A percentile compares a stretch with the other conserved stretches of the same genome.
Conservation (phyloP, 441 rosid genomes). For the Gossypium davidsonii region DNA sequence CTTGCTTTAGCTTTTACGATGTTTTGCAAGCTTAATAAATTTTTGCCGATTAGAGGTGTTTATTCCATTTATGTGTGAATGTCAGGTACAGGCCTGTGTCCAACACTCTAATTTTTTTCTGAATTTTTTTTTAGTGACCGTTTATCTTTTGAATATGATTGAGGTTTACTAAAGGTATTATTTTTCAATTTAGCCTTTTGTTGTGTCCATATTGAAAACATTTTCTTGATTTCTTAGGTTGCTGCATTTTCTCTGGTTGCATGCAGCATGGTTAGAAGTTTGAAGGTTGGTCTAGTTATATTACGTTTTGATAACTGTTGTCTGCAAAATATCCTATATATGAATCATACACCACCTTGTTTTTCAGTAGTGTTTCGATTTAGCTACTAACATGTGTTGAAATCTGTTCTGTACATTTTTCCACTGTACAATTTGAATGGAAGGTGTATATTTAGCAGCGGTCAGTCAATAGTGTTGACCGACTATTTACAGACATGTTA, state of each 20-base stretch:
- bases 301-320: neutral
- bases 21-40: neutral
- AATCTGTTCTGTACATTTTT: conserved; percentile 8
- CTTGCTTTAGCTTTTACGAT: neutral
- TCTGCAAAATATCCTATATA: neutral
- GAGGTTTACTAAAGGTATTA: neutral
- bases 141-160: neutral
- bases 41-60: neutral
- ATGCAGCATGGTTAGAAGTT: neutral
- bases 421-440: conserved; percentile 16
- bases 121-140: neutral
- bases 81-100: too few species aligned
- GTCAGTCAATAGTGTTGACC: conserved; percentile 15
- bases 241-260: neutral
- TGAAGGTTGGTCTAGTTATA: neutral
- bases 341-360: neutral
- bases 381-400: neutral
- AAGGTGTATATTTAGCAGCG: neutral
- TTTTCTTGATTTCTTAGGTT: neutral
- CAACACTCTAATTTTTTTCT: too few species aligned
- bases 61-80: too few species aligned
- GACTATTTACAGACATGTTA: too few species aligned
- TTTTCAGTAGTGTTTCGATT: neutral
- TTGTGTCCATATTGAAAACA: neutral
- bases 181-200: neutral